Base-by-base conservation (phyloP, 2,329 filamentous ascomycete genomes). In the Colletotrichum sp. region DNA sequence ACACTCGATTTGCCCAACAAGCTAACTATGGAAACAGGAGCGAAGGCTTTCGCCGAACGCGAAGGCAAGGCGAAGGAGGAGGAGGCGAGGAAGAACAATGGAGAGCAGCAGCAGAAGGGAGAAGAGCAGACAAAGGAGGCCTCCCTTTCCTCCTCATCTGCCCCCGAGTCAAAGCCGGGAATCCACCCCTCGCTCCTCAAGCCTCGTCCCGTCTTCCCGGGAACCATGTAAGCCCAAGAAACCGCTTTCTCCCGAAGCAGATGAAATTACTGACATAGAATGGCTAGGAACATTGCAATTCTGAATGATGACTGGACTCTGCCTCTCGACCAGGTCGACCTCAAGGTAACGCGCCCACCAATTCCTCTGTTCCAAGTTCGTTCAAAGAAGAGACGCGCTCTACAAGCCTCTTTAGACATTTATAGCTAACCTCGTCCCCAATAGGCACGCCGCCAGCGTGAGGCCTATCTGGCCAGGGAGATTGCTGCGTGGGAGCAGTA, bases 341-440 rank as follows among this genome's bases (percentile, higher is more conserved):
- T 48, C 38, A 48, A 48, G 38, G 38, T 7, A 48, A 48, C 0
- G 3, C 38, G 0, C 38, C 38, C 0, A 4, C 18, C 38, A n/a
- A 21, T 12, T 21, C 10, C 38, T 43, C 1, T 48, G 6, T 7
- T n/a, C 10, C 38, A 1, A 5, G 38, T 21, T 21, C 38, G 6
- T 48, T 21, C 9, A 48, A 48, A 43, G 16, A n/a, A 0, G 0
- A 43, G 10, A 18, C 4, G 16, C 38, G 9, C 38, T n/a, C 18
- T 21, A 3, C 38, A 21, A 6, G 18, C 13, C 18, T 48, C 18
- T 48, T 6, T 48, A n/a, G 6, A n/a, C 1, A 2, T n/a, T 48
- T 0, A 12, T 0, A n/a, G 6, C 18, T 21, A n/a, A 48, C 38
- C 0, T 7, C 18, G 6, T 48, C 1, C 0, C 0, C 18, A 1